Base-by-base conservation (phyloP, 129 eudicot genomes). In the Flaveria linearis region DNA sequence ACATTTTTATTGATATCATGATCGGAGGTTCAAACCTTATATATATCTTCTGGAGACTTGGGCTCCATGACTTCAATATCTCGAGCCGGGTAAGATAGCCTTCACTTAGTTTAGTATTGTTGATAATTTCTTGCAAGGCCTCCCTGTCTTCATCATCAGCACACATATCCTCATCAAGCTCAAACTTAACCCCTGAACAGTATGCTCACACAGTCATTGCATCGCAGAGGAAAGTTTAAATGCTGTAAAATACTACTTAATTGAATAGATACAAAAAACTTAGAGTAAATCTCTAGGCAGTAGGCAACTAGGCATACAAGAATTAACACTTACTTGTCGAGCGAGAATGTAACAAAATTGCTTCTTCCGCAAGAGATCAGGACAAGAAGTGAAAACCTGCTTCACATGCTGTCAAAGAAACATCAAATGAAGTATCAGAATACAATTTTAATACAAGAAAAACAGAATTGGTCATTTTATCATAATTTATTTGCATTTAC, bases 41-140 rank as follows among this genome's bases (percentile, higher is more conserved):
- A 95, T 7, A 95, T 91, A 82, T 95, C 99, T 76, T 95, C 99
- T 7, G 99, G 99, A 73, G 97, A 89, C 68, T 95, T 95, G 75
- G 99, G 91, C 82, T 91, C 99, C 99, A 91, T 95, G 71, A 95
- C 99, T 85, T 95, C 99, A 53, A 95, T 91, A 85, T 95, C 99
- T 69, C 97, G 94, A 68, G 99, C 99, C 87, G 99, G 26, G 96
- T 87, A 67, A 95, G 93, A 85, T 81, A 95, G 65, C 99, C 99
- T 86, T 91, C 99, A 82, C 90, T 91, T 65, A 95, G 66, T 77
- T 89, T 91, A 26, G 90, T 77, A 82, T 91, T 95, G 57, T 87
- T 89, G 73, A 91, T 81, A n/a, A 95, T 86, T 17, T 91, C 97
- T 78, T 95, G 97, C 86, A 91, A 74, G 47, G 84, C 82, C 69